Base-by-base conservation (phyloP, 1,284 basidiomycete genomes). In the Cerrena zonata region DNA sequence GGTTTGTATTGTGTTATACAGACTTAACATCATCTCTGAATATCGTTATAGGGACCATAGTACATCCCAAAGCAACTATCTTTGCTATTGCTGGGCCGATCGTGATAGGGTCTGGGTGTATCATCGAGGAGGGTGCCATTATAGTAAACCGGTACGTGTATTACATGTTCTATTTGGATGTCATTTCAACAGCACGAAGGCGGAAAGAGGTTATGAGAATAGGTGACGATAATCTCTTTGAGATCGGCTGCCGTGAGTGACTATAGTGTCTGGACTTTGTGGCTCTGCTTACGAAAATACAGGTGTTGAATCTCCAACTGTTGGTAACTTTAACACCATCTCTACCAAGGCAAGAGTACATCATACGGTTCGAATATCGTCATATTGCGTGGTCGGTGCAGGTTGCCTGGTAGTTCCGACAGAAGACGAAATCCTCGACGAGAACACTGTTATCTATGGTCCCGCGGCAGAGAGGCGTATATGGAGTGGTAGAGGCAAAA, bases 41-140 rank as follows among this genome's bases (percentile, higher is more conserved):
- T 10, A 40, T 15, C 10, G 7, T 7, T 18, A 25, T 54, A 80
- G 88, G 89, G 2, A 89, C 87, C 1, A 85, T 97, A 45, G 81
- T 99, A n/a, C 94, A 98, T 59, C 94, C 95, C 0, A 91, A 91
- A 64, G 91, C 90, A 0, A 89, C 88, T 25, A 88, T 98, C 55
- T 86, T 94, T 55, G 93, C 92, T 5, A 81, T 91, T 40, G 84
- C 82, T 4, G 93, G 90, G 0, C 86, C 91, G 2, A 92, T 98
- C 55, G 75, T 90, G 42, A 86, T 98, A 44, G 95, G 93, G 5
- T 75, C 82, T 22, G 82, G 87, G 49, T 94, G 91, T 65, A 91
- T 98, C 59, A 81, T 99, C 48, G 95, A 98, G 63, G 95, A 98
- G 67, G 79, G 79, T 5, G 89, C 82, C 2, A 84, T 93, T 57